Evolutionary conservation across 345 rosid genomes (phyloP), one percentile per base, ranked within the genome.

Genomic region (Theobroma cacao): DNA sequence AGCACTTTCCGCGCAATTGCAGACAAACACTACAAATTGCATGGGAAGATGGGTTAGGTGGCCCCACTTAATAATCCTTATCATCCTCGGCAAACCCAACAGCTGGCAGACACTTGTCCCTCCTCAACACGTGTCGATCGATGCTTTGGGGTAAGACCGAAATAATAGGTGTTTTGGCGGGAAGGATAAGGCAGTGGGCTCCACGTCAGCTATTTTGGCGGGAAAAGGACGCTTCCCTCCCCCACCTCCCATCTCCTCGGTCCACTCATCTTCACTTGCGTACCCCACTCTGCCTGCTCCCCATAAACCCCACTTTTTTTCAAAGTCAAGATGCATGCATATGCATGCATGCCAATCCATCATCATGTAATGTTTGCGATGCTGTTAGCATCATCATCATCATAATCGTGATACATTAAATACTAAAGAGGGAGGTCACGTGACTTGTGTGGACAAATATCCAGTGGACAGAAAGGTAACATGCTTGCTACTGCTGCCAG

Each of bases 201-300:
- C 87, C 80, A 75, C 77, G 67, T 74, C 76, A 78, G 77, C 83
- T 80, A 60, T 79, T 59, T 69, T 72, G 56, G 59, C 55, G 71
- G 92, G 90, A 89, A 84, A 74, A 59, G 1, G 77, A 74, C 79
- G 86, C 80, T 33, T 62, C 58, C 78, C 13, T 12, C 33, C 7
- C 45, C 8, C 2, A n/a, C 2, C 36, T 26, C 47, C 22, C 38
- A 5, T 12, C 63, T n/a, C 63, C 50, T 36, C 74, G 55, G 76
- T 48, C 84, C 85, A 78, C 80, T 55, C 33, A 43, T 38, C 80
- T 11, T 48, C 64, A 15, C 69, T 81, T 82, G 82, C 87, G 83
- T 84, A 3, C 1, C 65, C 71, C 60, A 73, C 84, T 65, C 62
- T 68, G 18, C 81, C 68, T 7, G 45, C 61, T 34, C 11, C 5